Evolutionary conservation across 306 rosid species (phyloP).

Genomic region (Spatholobus suberectus): DNA sequence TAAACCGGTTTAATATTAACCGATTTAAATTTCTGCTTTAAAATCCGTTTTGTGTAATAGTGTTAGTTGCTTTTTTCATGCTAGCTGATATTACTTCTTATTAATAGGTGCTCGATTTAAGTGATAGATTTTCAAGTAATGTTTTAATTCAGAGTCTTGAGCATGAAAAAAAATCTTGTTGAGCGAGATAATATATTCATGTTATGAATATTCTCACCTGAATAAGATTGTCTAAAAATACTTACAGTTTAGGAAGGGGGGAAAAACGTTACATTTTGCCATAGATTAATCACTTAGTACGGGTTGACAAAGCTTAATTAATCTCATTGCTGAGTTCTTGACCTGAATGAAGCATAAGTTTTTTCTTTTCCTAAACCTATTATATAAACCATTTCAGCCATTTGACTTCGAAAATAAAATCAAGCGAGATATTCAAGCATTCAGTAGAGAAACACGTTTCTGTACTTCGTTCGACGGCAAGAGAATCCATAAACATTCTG

Average conservation of each 20-base stretch:
- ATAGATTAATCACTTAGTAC: neutral
- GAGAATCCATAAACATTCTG: slow-evolving; percentile 4
- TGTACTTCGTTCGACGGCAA: neutral
- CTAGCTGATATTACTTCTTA: no score
- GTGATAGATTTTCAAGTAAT: no score
- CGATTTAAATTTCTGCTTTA: no score
- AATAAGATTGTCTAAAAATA: no score
- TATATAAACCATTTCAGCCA: neutral
- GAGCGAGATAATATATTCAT: no score
- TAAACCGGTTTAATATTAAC: no score
- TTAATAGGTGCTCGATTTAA: no score
- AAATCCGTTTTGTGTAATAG: no score
- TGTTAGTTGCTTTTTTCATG: no score
- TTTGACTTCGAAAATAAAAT: neutral
- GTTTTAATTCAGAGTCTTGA: no score
- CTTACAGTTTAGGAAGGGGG: neutral
- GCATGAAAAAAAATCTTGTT: no score
- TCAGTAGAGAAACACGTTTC: neutral
- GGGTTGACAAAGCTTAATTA: neutral
- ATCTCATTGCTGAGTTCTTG: neutral
- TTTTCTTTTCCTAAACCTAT: neutral
- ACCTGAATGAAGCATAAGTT: neutral
- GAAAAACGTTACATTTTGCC: neutral
- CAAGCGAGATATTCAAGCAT: neutral
- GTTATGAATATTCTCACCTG: neutral